Conservation (phyloP, 2,329 filamentous ascomycete genomes). For the Huntiella omanensis region DNA sequence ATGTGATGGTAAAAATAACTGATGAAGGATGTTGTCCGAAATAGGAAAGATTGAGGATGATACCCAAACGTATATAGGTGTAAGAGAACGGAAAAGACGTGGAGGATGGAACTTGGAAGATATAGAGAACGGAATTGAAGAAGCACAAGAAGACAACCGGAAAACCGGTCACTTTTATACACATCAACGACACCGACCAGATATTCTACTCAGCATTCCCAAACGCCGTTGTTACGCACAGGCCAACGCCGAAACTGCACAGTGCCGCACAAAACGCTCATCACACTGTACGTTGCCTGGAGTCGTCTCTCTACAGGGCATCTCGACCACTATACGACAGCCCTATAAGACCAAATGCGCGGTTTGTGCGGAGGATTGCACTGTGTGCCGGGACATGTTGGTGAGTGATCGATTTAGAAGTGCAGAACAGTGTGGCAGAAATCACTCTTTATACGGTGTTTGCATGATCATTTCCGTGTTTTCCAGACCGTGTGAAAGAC, state of each 20-base stretch:
- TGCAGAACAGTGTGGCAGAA: no score
- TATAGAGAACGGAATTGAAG: background rate
- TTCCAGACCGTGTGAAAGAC: background rate
- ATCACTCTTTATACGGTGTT: no score
- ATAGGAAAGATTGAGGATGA: background rate
- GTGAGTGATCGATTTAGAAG: no score
- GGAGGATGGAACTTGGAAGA: background rate
- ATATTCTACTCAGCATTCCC: background rate
- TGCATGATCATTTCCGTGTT: no score
- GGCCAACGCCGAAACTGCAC: background rate
- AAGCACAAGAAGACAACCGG: background rate
- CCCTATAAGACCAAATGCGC: background rate
- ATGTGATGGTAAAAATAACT: background rate
- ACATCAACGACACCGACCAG: background rate
- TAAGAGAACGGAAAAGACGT: background rate
- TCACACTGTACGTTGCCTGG: background rate
- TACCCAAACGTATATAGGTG: background rate
- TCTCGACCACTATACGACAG: background rate
- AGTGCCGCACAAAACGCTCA: background rate
- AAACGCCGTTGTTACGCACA: no score
- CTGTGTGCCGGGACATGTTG: no score
- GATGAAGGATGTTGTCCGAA: background rate
- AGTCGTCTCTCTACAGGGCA: background rate
- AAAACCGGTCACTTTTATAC: background rate
- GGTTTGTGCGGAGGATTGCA: slow-evolving; percentile 6